Percentiles rank a stretch among this genome's conserved stretches.
Conservation (phyloP, 441 rosid genomes). For the Kokia cookei region DNA sequence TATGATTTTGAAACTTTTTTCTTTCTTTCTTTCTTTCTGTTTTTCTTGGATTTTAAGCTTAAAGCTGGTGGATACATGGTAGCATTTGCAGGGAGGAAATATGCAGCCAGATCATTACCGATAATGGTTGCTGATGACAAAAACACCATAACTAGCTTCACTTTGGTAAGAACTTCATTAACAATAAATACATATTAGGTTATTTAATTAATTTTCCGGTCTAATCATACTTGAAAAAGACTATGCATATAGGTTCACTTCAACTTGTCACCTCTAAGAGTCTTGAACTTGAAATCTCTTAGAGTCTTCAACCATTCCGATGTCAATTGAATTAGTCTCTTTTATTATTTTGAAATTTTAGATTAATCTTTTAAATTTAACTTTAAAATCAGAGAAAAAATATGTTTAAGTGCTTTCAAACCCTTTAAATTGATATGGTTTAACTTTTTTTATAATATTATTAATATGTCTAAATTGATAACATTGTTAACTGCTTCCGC, state of each 20-base stretch:
- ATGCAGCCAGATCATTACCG: slow-evolving; percentile 86
- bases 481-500: not conserved
- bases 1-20: too few relatives aligned
- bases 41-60: slow-evolving; percentile 23
- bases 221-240: not conserved
- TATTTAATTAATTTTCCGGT: too few relatives aligned
- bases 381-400: too few relatives aligned
- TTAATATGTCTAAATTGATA: not conserved
- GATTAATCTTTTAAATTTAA: not conserved
- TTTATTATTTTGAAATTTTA: not conserved
- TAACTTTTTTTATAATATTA: not conserved
- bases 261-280: too few relatives aligned
- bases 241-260: too few relatives aligned
- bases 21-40: too few relatives aligned
- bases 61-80: slow-evolving; percentile 64
- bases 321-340: too few relatives aligned
- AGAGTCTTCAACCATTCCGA: too few relatives aligned
- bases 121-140: slow-evolving; percentile 44
- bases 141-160: slow-evolving; percentile 64
- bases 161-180: slow-evolving; percentile 47
- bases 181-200: not conserved
- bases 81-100: slow-evolving; percentile 80
- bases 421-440: too few relatives aligned
- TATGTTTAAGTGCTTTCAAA: too few relatives aligned
- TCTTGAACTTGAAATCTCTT: too few relatives aligned